Base-by-base conservation (phyloP, 2,329 filamentous ascomycete species). In the Colletotrichum sp. region DNA sequence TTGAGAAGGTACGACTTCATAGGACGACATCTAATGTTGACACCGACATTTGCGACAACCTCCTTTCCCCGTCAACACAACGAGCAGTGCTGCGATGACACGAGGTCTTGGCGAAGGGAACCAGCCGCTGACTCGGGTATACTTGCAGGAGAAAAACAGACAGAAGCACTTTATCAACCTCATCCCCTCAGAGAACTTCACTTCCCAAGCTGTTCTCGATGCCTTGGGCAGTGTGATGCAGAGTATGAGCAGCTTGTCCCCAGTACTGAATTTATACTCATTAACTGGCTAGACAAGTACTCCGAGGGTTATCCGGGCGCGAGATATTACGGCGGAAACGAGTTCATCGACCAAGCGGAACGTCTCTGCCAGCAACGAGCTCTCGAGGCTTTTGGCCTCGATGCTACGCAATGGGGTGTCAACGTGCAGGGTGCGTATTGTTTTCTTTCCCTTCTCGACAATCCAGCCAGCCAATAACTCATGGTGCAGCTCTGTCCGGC, bases 121-220 rank as follows among this genome's bases (percentile, higher is more conserved):
- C 18, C 12, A 36, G 32, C 26, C 39, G 55, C 65, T 78, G 72
- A 78, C n/a, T 26, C 55, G 28, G 21, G 16, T 21, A n/a, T 76
- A 75, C 74, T 55, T 52, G 13, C 43, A 98, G 95, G 97, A 99
- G 89, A 99, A 99, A 92, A 91, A 91, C 80, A 92, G 97, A 80
- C 97, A 99, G 86, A 98, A 98, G 86, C 96, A 99, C 86, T 99
- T 98, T 83, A 98, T 99, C 88, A 99, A 99, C 86, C 90, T 98
- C 74, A 98, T 98, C 79, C 96, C 96, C 24, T 98, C 96, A 8
- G 96, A 98, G 87, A 98, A 98, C 88, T 98, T 98, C 83, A 98
- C 96, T 30, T 98, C 96, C 9, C 95, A 98, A 85, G 95, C 96
- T 34, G 96, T 98, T 24, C 91, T 98, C 72, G 96, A 98, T 89